Base-by-base conservation (phyloP, 306 rosid genomes). In the Acmispon strigosus region DNA sequence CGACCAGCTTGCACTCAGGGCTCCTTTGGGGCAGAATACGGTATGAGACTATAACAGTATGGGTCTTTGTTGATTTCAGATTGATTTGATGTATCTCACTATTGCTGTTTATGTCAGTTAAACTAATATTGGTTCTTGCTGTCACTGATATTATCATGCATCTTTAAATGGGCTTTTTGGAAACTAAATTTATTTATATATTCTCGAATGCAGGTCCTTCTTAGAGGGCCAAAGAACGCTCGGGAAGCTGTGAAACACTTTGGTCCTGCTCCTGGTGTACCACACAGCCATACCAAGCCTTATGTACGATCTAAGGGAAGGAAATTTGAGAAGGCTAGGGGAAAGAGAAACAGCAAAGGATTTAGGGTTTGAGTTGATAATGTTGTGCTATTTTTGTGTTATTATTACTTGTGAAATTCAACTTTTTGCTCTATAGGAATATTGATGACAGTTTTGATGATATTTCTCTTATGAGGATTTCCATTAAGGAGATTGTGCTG, bases 251-350 rank as follows among this genome's bases (percentile, higher is more conserved):
- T 91, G 62, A 91, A 91, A 65, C 97, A 88, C 62, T 91, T 91
- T 22, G 97, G 96, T 68, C 92, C 86, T 3, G 97, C 97, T 13
- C 96, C 96, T 14, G 97, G 97, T 80, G 97, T 90, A 22, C 95
- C 97, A 1, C 96, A 90, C 81, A 88, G 95, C 79, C 90, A 90
- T 80, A 41, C 83, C 48, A 90, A 90, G 66, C 97, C 95, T 10
- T 90, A 88, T 48, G 96, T 88, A 44, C 75, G 84, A 62, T 2
- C 97, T 0, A 86, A 86, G 80, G 96, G 96, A 55, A 88, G 95
- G 69, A 90, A 88, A 86, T 86, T 84, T 6, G 96, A 88, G 84
- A 85, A 36, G 70, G 95, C 95, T 19, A 86, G 96, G 74, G 97
- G 97, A 61, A 84, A 41, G 86, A 83, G 95, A 66, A 90, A 90